Percentiles rank a stretch among this genome's conserved stretches.
Evolutionary conservation across 2,329 filamentous ascomycete species (phyloP).

Genomic region (Claviceps sp.): DNA sequence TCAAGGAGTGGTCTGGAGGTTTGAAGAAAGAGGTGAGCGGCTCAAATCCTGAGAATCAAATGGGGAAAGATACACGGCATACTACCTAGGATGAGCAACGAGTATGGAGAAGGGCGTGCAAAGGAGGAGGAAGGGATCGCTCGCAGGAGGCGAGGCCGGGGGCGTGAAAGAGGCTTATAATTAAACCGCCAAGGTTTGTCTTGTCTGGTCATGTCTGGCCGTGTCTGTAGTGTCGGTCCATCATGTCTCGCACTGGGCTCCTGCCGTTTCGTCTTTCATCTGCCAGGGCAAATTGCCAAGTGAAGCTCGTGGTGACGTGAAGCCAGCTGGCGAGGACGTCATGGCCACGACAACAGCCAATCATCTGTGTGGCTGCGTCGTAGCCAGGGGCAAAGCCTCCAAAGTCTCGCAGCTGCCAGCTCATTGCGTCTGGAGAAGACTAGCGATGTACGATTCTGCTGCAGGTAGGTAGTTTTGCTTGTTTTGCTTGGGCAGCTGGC

Average conservation of each 20-base stretch:
- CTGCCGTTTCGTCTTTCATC: background rate
- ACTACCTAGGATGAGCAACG: background rate
- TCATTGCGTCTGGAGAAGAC: no score
- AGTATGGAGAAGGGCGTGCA: constrained; percentile 1
- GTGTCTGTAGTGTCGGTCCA: background rate
- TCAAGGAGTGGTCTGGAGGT: no score
- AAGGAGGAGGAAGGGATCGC: constrained; percentile 2
- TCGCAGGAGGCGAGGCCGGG: background rate
- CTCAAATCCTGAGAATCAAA: background rate
- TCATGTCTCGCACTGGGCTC: background rate
- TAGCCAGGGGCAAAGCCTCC: background rate
- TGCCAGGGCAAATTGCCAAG: background rate
- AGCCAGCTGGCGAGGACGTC: constrained; percentile 19
- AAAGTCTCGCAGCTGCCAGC: no score
- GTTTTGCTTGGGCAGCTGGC: no score
- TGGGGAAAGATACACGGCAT: constrained; percentile 3
- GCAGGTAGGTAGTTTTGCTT: no score
- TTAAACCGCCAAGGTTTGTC: background rate
- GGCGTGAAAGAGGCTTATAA: constrained; percentile 1
- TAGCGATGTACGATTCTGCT: no score
- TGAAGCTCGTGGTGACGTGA: constrained; percentile 10
- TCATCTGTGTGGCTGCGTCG: background rate
- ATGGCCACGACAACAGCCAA: constrained; percentile 10
- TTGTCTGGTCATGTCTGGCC: background rate
- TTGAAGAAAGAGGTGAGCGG: no score